Base-by-base conservation (phyloP, 345 rosid species). In the Lepidium aucheri region DNA sequence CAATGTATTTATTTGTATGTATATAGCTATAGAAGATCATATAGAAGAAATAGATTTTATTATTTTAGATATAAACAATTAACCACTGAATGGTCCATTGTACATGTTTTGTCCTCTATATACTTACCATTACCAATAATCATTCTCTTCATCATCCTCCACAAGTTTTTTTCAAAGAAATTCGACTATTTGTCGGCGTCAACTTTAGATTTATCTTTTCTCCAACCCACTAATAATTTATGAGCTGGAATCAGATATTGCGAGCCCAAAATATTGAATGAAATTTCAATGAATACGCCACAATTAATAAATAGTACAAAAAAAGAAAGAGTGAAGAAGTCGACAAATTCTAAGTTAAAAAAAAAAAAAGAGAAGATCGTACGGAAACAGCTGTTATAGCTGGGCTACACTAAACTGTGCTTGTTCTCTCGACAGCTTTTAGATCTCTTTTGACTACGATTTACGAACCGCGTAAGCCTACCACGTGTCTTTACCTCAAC, bases 321-420 rank as follows among this genome's bases (percentile, higher is more conserved):
- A 15, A 16, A 16, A 16, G 55, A 39, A 58, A 5, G 55, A 38
- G 42, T 47, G 59, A 62, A 62, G 34, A 43, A 44, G 55, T 62
- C 63, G 69, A 55, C 70, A 40, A 39, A 56, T 63, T 50, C 47
- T 8, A 52, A 55, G 39, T n/a, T n/a, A 40, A 62, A 34, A 39
- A 33, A 42, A 38, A 46, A 38, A 33, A 1, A 20, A 26, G 14
- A 6, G 2, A 20, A 20, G 2, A 20, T 40, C 11, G 65, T 72
- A 64, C 70, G 76, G 76, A 72, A 0, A 47, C 53, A 56, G 76
- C 65, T 72, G 76, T 72, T 72, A 64, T 46, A 38, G 63, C 32
- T 62, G 43, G 5, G 52, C 26, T 36, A 16, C 30, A 50, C 26
- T 28, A 16, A 17, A 50, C 65, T 63, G 70, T n/a, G 61, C 14